Conservation (phyloP, 306 rosid genomes). For the Ammopiptanthus mongolicus region DNA sequence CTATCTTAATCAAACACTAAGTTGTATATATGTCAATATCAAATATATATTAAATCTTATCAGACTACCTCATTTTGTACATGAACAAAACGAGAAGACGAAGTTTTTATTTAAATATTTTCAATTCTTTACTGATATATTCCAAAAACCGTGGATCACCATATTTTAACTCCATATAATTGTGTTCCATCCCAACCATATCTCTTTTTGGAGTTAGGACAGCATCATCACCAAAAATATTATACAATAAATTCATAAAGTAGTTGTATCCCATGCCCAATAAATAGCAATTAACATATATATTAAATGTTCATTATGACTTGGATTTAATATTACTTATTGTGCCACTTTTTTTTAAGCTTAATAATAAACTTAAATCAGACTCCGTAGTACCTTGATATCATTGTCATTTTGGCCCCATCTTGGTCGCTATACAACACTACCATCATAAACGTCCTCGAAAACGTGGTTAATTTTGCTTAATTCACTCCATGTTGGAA, state of each 20-base stretch:
- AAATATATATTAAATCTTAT: background rate
- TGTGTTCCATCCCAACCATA: background rate
- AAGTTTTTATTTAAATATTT: background rate
- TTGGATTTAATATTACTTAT: background rate
- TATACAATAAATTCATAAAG: background rate
- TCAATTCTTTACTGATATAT: background rate
- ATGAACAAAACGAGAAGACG: background rate
- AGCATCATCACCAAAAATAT: background rate
- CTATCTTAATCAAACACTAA: background rate
- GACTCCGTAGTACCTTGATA: conserved; percentile 22
- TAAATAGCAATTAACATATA: background rate
- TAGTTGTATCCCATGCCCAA: background rate
- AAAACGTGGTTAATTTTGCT: background rate
- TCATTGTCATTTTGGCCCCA: conserved; percentile 24
- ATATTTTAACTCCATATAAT: background rate
- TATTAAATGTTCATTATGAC: background rate
- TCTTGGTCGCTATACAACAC: background rate
- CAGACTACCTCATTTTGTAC: background rate
- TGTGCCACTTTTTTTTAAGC: background rate
- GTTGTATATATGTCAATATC: background rate
- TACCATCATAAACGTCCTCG: conserved; percentile 9
- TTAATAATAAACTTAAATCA: background rate
- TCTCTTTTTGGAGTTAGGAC: background rate
- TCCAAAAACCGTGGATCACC: background rate
- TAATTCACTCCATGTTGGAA: background rate